phyloP scores from a whole-genome alignment of 2,329 filamentous ascomycete species.

The Penicillium sp. region DNA sequence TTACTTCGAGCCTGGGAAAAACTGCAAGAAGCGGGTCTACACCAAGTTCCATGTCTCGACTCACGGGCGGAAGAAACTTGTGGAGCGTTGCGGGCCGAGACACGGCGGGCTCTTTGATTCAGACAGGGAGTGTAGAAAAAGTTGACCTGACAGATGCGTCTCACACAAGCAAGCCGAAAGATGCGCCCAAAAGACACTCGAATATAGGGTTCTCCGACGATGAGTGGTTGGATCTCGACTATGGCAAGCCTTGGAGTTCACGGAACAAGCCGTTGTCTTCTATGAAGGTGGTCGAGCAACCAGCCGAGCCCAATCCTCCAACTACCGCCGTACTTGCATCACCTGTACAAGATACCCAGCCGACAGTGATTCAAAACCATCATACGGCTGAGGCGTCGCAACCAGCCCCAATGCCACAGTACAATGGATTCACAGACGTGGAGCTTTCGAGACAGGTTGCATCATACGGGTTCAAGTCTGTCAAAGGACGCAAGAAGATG shows the following conservation, averaged over 20 bases:
- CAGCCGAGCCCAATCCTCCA: neutral
- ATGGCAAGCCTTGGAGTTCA: slow-evolving; percentile 13
- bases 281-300: neutral
- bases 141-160: slow-evolving; percentile 45
- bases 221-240: slow-evolving; percentile 26
- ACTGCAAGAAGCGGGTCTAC: neutral
- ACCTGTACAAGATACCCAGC: neutral
- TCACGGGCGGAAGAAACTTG: slow-evolving; percentile 51
- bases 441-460: slow-evolving; percentile 66
- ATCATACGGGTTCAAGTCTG: slow-evolving; percentile 71
- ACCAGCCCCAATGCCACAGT: slow-evolving; percentile 56
- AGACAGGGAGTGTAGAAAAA: slow-evolving; percentile 65
- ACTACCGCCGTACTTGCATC: slow-evolving; percentile 1
- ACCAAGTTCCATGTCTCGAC: slow-evolving; percentile 28
- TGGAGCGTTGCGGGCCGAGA: slow-evolving; percentile 75
- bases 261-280: slow-evolving; percentile 2
- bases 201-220: slow-evolving; percentile 10
- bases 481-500: slow-evolving; percentile 70
- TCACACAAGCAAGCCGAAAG: slow-evolving; percentile 12
- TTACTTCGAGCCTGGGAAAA: neutral
- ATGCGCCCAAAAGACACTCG: neutral
- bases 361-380: neutral
- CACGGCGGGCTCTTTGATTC: slow-evolving; percentile 64
- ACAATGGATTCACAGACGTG: slow-evolving; percentile 62
- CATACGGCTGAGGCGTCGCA: slow-evolving; percentile 2